These are phyloP conservation scores for Diaporthe amygdali DNA, from an alignment of 2,329 filamentous ascomycete genomes.

Conservation along the genomic window DNA sequence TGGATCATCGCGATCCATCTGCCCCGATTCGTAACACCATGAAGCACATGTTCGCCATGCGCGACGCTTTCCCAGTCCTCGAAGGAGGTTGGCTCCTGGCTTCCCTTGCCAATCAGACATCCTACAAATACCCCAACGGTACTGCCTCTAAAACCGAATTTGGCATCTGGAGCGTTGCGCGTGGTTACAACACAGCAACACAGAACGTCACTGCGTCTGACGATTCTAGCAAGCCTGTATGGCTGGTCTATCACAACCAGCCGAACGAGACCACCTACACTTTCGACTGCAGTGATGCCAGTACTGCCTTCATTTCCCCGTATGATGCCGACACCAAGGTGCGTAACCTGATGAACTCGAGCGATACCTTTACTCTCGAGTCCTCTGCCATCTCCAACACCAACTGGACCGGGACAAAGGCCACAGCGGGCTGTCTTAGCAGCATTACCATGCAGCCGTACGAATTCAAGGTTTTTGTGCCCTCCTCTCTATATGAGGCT, in stretches of 20 bases:
- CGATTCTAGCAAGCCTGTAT: conserved; percentile 44
- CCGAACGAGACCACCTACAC: conserved; percentile 55
- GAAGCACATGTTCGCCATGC: conserved; percentile 66
- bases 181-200: conserved; percentile 52
- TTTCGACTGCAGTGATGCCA: conserved; percentile 41
- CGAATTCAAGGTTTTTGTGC: conserved; percentile 65
- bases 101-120: conserved; percentile 62
- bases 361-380: conserved; percentile 51
- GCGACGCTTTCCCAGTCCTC: conserved; percentile 59
- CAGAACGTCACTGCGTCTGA: conserved; percentile 57
- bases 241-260: conserved; percentile 54
- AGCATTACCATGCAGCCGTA: conserved; percentile 57
- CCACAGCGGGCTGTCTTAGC: conserved; percentile 52
- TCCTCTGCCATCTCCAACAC: conserved; percentile 41
- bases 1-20: conserved; percentile 67
- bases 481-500: conserved; percentile 51
- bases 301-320: conserved; percentile 58
- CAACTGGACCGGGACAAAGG: conserved; percentile 22
- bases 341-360: conserved; percentile 58
- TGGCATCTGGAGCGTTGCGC: conserved; percentile 64
- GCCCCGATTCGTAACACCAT: conserved; percentile 65
- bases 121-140: conserved; percentile 50
- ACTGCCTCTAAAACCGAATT: conserved; percentile 42
- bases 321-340: conserved; percentile 59
- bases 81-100: conserved; percentile 64